Conservation (phyloP, 2,329 filamentous ascomycete species). For the Beauveria scarabaeidicola region DNA sequence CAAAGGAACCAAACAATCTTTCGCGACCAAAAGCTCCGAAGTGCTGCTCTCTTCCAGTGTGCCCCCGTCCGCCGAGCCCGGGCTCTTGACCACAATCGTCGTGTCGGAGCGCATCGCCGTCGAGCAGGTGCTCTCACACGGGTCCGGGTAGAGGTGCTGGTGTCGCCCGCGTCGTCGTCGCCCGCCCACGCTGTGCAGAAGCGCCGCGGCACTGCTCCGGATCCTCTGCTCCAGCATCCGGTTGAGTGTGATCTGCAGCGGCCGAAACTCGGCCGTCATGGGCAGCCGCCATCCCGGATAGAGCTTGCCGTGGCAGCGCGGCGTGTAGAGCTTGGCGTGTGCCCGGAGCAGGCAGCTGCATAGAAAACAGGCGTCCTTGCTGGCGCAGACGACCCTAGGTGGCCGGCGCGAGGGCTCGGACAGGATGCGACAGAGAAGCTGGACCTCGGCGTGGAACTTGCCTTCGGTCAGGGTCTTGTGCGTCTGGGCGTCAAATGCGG, state of each 20-base stretch:
- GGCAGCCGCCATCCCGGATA: slow-evolving; percentile 3
- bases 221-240: neutral
- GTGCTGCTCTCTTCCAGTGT: too few species aligned
- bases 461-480: neutral
- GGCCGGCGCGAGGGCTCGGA: neutral
- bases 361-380: slow-evolving; percentile 2
- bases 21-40: too few species aligned
- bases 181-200: neutral
- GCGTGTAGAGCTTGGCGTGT: neutral
- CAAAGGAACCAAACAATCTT: neutral
- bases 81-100: neutral
- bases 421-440: neutral
- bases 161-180: neutral
- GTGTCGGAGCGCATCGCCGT: neutral
- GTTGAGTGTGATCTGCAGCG: neutral
- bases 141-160: neutral
- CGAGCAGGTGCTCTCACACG: slow-evolving; percentile 4
- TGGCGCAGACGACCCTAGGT: neutral
- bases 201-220: neutral
- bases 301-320: slow-evolving; percentile 5
- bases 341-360: neutral
- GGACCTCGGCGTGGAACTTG: slow-evolving; percentile 6
- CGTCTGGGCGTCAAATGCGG: neutral
- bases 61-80: too few species aligned
- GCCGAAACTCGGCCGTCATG: neutral